Base-by-base conservation (phyloP, 2,329 filamentous ascomycete genomes). In the Claviceps monticola region DNA sequence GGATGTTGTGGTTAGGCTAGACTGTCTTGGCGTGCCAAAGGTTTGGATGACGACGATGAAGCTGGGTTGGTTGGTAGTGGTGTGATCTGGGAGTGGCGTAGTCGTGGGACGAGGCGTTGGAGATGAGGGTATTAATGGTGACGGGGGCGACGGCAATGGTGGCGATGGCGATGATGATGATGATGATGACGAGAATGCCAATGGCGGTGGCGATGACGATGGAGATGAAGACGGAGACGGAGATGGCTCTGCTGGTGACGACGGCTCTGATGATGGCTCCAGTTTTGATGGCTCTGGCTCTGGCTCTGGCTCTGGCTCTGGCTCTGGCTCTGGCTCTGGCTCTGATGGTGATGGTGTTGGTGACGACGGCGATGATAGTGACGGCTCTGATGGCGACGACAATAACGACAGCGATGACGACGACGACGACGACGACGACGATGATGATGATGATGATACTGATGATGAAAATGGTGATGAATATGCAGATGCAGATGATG, bases 31-130 rank as follows among this genome's bases (percentile, higher is more conserved):
- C 34, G 55, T 48, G 53, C 58, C 58, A 55, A 65, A 60, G 37
- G 61, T 58, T 36, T 64, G 60, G 34, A 57, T 62, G 54, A 64
- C 52, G 37, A 59, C 60, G 43, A 56, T 61, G 14, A 36, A 26
- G 16, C 49, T 50, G 16, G 54, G 51, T 17, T 49, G 26, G 42
- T 26, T 48, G 47, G 46, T n/a, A 21, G 44, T 45, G 26, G 38
- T 19, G 5, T 19, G 17, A 37, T 9, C 29, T 9, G 34, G 34
- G 43, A 38, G 43, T 11, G 46, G 45, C 46, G 44, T 41, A 36
- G 41, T 45, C 36, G 21, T 50, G 44, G 51, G 8, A 13, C 38
- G 11, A 3, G 50, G 49, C 1, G 41, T 17, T 17, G 39, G 45
- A 5, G 34, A 16, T 5, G 51, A 26, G 17, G 46, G 46, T 23